Percentiles rank a stretch among this genome's conserved stretches.
Conservation (phyloP, 306 rosid genomes). For the Quillaja saponaria region DNA sequence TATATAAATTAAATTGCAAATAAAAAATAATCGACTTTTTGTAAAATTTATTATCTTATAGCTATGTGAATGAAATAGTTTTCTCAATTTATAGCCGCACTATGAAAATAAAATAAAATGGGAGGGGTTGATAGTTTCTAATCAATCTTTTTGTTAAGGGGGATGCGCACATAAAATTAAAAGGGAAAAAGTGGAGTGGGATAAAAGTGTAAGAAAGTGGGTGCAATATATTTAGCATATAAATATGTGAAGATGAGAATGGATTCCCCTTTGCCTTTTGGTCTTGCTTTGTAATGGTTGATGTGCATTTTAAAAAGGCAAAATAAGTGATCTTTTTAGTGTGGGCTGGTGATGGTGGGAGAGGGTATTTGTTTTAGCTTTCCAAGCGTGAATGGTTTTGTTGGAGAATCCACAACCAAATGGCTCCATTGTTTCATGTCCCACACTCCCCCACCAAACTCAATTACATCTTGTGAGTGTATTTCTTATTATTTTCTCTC, state of each 20-base stretch:
- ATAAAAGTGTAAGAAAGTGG: slow-evolving; percentile 72
- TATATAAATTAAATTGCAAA: no score
- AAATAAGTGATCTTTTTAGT: slow-evolving; percentile 40
- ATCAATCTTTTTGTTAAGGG: slow-evolving; percentile 27
- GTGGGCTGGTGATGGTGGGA: slow-evolving; percentile 45
- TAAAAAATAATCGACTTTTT: no score
- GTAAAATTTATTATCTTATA: no score
- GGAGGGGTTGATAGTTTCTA: slow-evolving; percentile 41
- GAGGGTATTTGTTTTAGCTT: slow-evolving; percentile 49
- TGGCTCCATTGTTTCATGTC: slow-evolving; percentile 77
- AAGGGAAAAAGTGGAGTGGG: slow-evolving; percentile 30
- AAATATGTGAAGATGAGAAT: slow-evolving; percentile 27
- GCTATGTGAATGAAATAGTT: no score
- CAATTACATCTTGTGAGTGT: slow-evolving; percentile 21
- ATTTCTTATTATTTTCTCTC: background rate
- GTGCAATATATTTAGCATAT: slow-evolving; percentile 32
- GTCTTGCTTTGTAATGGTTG: slow-evolving; percentile 36
- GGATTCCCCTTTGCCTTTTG: slow-evolving; percentile 49
- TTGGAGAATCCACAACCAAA: slow-evolving; percentile 97
- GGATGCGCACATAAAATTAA: slow-evolving; percentile 31
- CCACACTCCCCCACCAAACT: slow-evolving; percentile 64
- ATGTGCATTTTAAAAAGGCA: slow-evolving; percentile 32
- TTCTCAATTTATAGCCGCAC: no score
- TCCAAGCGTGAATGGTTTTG: slow-evolving; percentile 75
- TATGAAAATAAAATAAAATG: background rate